Evolutionary conservation across 2,329 filamentous ascomycete species (phyloP).

Genomic region (Helotiales sp.): DNA sequence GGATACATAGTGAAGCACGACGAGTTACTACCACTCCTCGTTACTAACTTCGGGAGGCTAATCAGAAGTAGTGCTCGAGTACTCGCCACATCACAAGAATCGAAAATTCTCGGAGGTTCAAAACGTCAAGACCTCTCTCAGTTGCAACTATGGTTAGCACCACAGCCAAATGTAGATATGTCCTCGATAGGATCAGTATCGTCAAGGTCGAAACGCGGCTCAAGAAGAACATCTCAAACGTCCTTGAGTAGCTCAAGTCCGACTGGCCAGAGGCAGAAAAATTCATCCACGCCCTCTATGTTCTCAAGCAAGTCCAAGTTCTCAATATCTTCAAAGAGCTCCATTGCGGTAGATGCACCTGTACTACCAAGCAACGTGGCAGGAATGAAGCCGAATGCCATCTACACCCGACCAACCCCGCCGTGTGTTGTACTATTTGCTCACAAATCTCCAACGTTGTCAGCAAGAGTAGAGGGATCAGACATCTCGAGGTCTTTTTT

Average conservation of each 20-base stretch:
- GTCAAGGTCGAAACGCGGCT: neutral
- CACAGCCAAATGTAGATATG: neutral
- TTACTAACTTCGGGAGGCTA: too few relatives aligned
- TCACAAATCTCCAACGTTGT: neutral
- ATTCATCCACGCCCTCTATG: neutral
- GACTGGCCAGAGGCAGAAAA: neutral
- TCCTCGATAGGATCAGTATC: neutral
- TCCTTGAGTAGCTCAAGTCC: neutral
- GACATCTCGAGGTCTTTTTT: conserved; percentile 1
- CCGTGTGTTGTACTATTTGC: conserved; percentile 5
- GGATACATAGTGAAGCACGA: conserved; percentile 7
- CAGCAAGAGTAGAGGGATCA: neutral
- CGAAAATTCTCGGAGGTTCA: conserved; percentile 2
- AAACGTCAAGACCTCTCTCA: conserved; percentile 5
- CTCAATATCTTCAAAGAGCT: neutral
- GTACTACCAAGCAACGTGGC: neutral
- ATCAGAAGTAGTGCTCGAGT: neutral
- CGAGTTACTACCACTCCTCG: neutral
- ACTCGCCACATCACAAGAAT: conserved; percentile 8
- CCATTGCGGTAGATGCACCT: neutral
- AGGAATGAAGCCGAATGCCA: neutral
- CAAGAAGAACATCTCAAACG: neutral
- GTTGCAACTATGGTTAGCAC: conserved; percentile 3
- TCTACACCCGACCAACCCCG: neutral
- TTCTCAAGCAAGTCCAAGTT: neutral